Evolutionary conservation across 2,329 filamentous ascomycete genomes (phyloP), one percentile per base, ranked within the genome.

Genomic region (Sarocladium strictum): DNA sequence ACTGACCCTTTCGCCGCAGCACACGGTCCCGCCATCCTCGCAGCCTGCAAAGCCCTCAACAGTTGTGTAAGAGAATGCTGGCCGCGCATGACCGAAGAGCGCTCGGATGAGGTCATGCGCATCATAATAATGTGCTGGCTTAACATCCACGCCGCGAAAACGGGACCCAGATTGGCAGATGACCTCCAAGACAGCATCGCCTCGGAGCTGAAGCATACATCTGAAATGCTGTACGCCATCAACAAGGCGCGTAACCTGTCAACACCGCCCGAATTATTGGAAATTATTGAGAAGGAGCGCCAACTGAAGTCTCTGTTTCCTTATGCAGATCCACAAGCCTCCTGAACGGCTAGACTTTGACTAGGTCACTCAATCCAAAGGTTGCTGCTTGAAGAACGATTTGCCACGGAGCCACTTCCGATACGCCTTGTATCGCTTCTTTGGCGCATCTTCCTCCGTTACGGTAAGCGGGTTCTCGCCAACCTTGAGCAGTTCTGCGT

Each of bases 351-450:
- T 14, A 4, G 23, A 19, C 32, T 3, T 17, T 3, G 32, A 10
- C 3, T 40, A n/a, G n/a, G n/a, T n/a, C n/a, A n/a, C 61, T 72
- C 72, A 81, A 58, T 81, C 80, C 53, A 82, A 76, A 45, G 86
- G 83, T 69, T 86, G 84, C 76, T 97, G 92, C 72, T 97, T 97
- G 69, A 97, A 97, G 64, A 97, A 80, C 63, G 90, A 96, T 75
- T 97, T 97, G 17, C 93, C 93, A 58, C 85, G 81, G 65, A 99
- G 76, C 93, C 94, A 99, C 72, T 97, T 95, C 64, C 86, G 77
- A 71, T 99, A 99, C 10, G 92, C 89, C 72, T 96, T 97, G 70
- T 99, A 99, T 62, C 94, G 79, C 78, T 97, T 97, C 80, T 96
- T 97, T 38, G 81, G 79, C 45, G 85, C 79, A 68, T 97, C 94